A percentile compares a stretch with the other conserved stretches of the same genome.
Conservation (phyloP, 495 filamentous ascomycete genomes). For the Amorphotheca resinae region DNA sequence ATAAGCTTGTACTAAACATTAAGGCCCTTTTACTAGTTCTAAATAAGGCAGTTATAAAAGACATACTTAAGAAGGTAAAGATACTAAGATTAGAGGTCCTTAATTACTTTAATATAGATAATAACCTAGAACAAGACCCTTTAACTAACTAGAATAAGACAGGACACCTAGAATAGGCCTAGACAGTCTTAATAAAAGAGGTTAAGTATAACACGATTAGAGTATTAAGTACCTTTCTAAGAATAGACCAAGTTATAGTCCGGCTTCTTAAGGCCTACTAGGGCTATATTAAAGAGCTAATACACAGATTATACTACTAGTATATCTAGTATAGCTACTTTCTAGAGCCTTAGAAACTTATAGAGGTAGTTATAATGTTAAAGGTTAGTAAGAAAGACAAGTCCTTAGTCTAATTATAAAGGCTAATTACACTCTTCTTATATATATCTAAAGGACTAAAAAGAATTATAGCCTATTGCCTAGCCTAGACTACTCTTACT, state of each 20-base stretch:
- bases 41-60: neutral
- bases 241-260: neutral
- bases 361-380: neutral
- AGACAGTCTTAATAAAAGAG: neutral
- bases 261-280: neutral
- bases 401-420: neutral
- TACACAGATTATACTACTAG: neutral
- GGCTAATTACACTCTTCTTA: neutral
- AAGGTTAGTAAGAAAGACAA: neutral
- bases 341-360: neutral
- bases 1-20: too few relatives aligned
- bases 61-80: neutral
- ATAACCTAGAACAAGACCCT: neutral
- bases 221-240: neutral
- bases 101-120: neutral
- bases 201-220: neutral
- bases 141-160: neutral
- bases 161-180: neutral
- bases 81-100: neutral
- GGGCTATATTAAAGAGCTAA: neutral
- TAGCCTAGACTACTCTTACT: neutral
- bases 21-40: neutral
- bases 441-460: neutral
- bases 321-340: neutral
- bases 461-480: neutral